Conservation (phyloP, 257 asterid species). For the Anisodus acutangulus region DNA sequence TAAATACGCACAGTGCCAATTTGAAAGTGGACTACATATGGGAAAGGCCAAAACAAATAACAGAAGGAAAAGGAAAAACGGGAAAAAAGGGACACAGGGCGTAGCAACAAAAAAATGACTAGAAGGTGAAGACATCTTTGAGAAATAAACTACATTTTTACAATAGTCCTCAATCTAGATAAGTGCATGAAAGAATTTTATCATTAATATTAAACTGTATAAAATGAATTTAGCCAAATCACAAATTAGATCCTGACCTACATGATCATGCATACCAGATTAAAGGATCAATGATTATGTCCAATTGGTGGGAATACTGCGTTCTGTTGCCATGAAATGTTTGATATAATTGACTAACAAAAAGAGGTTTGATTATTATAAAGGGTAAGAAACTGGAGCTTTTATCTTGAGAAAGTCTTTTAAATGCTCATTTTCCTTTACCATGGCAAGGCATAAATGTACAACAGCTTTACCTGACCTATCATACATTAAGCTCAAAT, state of each 20-base stretch:
- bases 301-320: background rate
- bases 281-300: constrained; percentile 24
- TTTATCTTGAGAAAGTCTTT: constrained; percentile 18
- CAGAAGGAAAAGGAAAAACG: background rate
- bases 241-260: background rate
- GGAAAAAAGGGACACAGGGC: background rate
- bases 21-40: background rate
- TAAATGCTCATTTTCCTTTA: background rate
- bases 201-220: background rate
- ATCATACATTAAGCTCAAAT: constrained; percentile 22
- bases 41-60: background rate
- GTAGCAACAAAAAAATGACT: background rate
- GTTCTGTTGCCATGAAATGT: background rate
- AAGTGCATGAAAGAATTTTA: constrained; percentile 13
- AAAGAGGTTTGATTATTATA: background rate
- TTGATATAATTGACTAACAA: constrained; percentile 2
- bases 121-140: background rate
- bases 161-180: background rate
- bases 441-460: background rate
- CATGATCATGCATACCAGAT: background rate
- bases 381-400: background rate
- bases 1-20: background rate
- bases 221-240: background rate
- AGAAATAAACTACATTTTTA: background rate
- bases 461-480: background rate